Percentiles rank a stretch among this genome's conserved stretches.
These are phyloP conservation scores for Toxoplasma gondii DNA, from an alignment of 169 alveolate genomes.

Conservation along the genomic window DNA sequence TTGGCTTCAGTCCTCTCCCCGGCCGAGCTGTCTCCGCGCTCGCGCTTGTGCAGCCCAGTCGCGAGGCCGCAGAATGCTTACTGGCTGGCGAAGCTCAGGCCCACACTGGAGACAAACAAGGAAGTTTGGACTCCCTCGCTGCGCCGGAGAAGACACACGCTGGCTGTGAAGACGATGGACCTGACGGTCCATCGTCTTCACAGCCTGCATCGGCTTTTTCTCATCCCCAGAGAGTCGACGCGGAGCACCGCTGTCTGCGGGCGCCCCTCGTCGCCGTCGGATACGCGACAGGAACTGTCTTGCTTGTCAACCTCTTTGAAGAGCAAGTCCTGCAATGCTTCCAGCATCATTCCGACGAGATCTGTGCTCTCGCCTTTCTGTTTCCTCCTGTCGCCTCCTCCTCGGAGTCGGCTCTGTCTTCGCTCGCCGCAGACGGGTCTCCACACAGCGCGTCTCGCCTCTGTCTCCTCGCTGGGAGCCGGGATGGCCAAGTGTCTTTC, in stretches of 20 bases:
- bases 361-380: conserved; percentile 5
- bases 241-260: no score
- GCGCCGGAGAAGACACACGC: background rate
- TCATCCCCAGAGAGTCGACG: no score
- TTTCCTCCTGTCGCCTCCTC: background rate
- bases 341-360: background rate
- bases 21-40: background rate
- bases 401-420: background rate
- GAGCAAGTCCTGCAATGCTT: conserved; percentile 36
- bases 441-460: background rate
- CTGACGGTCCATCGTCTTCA: no score
- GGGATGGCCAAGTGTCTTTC: background rate
- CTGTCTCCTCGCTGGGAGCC: background rate
- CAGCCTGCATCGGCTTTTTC: no score
- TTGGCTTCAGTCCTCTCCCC: background rate
- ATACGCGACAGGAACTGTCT: conserved; percentile 26
- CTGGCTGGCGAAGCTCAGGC: background rate
- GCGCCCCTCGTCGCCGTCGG: conserved; percentile 34
- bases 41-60: background rate
- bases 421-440: background rate
- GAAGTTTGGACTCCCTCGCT: no score
- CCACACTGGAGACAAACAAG: background rate
- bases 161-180: background rate
- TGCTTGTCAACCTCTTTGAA: conserved; percentile 35
- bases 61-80: background rate